Base-by-base conservation (phyloP, 306 rosid genomes). In the Urtica urens region DNA sequence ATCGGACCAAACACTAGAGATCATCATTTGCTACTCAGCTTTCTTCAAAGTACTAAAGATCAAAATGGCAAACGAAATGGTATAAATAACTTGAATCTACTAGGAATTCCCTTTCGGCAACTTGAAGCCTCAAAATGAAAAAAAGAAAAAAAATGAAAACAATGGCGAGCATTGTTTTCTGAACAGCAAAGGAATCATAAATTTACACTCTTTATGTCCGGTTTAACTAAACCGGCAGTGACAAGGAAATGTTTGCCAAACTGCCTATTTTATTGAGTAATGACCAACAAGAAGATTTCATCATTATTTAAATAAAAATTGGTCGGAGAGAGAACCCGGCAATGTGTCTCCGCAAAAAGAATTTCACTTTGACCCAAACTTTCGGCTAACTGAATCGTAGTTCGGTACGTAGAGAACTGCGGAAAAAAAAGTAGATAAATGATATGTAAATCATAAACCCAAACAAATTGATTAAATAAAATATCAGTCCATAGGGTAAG, bases 301-400 rank as follows among this genome's bases (percentile, higher is more conserved):
- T 57, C 63, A 63, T 69, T 65, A 58, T 53, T 69, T 69, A 53
- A 55, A 65, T 16, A 23, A 18, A 59, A 2, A 23, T 58, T 34
- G 31, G 20, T 55, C 28, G 49, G 27, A 68, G 28, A 53, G 31
- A 16, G 75, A 53, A 27, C 50, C 19, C 29, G 58, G 38, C 22
- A 55, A 57, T 42, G 58, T 35, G 60, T 42, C 54, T n/a, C n/a
- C n/a, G n/a, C n/a, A 30, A 19, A 59, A 47, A 51, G 43, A 58
- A 23, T 31, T 31, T 79, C 72, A 84, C 64, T 75, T 71, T 38
- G 77, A 62, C 49, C 27, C 65, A 69, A 90, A 73, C 73, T 69
- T 85, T 60, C 67, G 59, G 78, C 95, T 71, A 64, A 90, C 81
- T 42, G 83, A 68, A 49, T 82, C 95, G 50, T 79, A 79, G 81